Percentiles rank a stretch among this genome's conserved stretches.
Conservation (phyloP, 2,329 filamentous ascomycete genomes). For the Fusarium chuoi region DNA sequence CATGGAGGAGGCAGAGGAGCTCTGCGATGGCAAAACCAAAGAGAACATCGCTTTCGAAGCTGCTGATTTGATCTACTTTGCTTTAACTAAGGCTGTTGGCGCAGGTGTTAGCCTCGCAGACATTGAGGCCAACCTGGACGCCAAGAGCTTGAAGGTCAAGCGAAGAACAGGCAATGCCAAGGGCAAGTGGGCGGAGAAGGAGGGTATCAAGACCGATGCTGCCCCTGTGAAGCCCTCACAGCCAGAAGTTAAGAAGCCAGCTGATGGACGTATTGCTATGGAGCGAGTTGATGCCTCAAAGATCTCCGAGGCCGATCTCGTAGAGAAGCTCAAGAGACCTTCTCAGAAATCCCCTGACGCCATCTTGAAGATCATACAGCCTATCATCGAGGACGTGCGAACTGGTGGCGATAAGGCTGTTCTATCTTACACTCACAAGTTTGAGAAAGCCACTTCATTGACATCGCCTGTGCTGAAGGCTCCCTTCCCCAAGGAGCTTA, state of each 20-base stretch:
- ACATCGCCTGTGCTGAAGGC: conserved; percentile 90
- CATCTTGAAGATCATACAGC: conserved; percentile 89
- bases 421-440: conserved; percentile 95
- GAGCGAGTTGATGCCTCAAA: conserved; percentile 77
- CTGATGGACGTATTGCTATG: conserved; percentile 78
- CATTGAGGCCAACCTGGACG: conserved; percentile 90
- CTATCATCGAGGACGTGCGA: conserved; percentile 90
- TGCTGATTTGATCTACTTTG: conserved; percentile 95
- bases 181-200: conserved; percentile 88
- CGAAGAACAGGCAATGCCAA: conserved; percentile 94
- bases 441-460: conserved; percentile 93
- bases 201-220: conserved; percentile 67
- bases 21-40: conserved; percentile 85
- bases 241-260: conserved; percentile 47
- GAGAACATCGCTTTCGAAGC: conserved; percentile 93
- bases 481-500: conserved; percentile 85
- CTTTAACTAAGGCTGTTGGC: conserved; percentile 86
- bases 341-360: conserved; percentile 95
- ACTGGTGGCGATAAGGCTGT: conserved; percentile 87
- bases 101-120: conserved; percentile 88
- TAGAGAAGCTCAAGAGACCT: conserved; percentile 82
- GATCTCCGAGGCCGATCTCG: conserved; percentile 72
- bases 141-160: conserved; percentile 96
- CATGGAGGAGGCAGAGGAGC: conserved; percentile 96
- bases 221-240: conserved; percentile 49